These are phyloP conservation scores for Quercus phellos DNA, from an alignment of 331 rosid species.

Conservation along the genomic window DNA sequence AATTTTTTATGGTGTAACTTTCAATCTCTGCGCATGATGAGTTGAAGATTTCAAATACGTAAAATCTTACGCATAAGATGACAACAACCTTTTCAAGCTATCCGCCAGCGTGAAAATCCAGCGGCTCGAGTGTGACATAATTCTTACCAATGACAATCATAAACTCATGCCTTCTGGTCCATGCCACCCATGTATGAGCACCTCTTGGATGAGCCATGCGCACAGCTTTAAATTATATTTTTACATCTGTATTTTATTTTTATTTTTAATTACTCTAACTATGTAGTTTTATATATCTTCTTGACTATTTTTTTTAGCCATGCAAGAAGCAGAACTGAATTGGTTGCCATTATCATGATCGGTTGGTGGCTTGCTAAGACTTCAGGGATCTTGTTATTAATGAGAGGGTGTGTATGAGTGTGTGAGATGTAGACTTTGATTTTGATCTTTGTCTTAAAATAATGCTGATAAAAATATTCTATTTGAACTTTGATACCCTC, in stretches of 20 bases:
- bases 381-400: background rate
- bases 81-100: background rate
- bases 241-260: too few species aligned
- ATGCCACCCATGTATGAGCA: background rate
- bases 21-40: constrained; percentile 14
- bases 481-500: too few species aligned
- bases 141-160: background rate
- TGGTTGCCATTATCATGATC: background rate
- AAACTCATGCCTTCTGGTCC: background rate
- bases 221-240: background rate
- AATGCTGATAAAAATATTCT: background rate
- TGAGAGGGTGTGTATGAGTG: too few species aligned
- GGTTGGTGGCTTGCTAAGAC: background rate
- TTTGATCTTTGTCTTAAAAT: background rate
- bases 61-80: background rate
- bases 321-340: background rate
- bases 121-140: background rate
- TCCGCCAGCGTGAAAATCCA: background rate
- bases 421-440: background rate
- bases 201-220: background rate
- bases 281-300: background rate
- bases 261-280: background rate
- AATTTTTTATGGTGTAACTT: background rate
- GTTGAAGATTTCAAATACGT: constrained; percentile 10
- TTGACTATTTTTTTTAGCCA: background rate